Evolutionary conservation across 306 rosid genomes (phyloP), one percentile per base, ranked within the genome.

Genomic region (Begonia masoniana): DNA sequence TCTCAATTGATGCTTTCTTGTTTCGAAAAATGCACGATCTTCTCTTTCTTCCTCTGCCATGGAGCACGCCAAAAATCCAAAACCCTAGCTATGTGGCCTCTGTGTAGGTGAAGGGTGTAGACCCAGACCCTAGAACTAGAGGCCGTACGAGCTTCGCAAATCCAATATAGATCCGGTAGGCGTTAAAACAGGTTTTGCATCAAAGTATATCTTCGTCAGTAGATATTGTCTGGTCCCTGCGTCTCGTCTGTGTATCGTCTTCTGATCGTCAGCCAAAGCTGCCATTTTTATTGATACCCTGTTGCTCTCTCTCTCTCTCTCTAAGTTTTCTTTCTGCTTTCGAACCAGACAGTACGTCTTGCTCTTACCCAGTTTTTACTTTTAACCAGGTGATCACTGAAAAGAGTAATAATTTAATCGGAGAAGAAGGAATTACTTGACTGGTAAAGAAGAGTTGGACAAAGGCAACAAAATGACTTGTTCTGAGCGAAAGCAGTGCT

Each of bases 1-100:
- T 52, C 61, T 47, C 19, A 87, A 70, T 83, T 81, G 96, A 57
- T 75, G 79, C 76, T 10, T 63, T 41, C 12, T 14, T 60, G 19
- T 17, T 17, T 17, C 19, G 19, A 17, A 17, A 17, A 17, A 17
- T 17, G 19, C 1, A 17, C 1, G 1, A 17, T 17, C 19, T 17
- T 1, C 1, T 51, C 49, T 62, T 70, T 58, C 66, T 66, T 17
- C 41, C 52, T 57, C 52, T 58, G 70, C 76, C 69, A 50, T 53
- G 50, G 65, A 54, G 73, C 65, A 24, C 31, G 31, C 31, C 31
- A 24, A 24, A 24, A 24, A 2, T 24, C 31, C 31, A 4, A 63
- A 75, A 62, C 63, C 53, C 68, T 49, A 55, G 65, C 68, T 61
- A 24, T n/a, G n/a, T 24, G 31, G 31, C 31, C 4, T 24, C 31